Evolutionary conservation across 345 rosid genomes (phyloP).

Genomic region (Citropsis articulata): DNA sequence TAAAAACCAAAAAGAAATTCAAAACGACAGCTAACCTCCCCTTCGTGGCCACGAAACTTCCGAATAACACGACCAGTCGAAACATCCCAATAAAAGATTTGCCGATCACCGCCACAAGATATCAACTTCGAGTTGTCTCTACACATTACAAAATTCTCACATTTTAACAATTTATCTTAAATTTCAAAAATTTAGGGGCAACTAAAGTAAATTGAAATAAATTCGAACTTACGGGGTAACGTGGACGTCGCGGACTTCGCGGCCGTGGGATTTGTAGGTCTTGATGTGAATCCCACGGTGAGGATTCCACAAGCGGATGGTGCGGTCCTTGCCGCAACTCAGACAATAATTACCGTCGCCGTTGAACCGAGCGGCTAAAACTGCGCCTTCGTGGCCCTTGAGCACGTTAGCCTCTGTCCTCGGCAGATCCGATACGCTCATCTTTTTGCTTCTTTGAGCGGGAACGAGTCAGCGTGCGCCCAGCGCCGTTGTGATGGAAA

Average conservation of each 20-base stretch:
- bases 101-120: slow-evolving; percentile 96
- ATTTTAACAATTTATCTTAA: not conserved
- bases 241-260: slow-evolving; percentile 96
- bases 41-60: slow-evolving; percentile 88
- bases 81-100: slow-evolving; percentile 95
- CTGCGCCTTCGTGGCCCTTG: slow-evolving; percentile 81
- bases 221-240: slow-evolving; percentile 58
- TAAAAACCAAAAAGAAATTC: not conserved
- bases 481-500: not conserved
- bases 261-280: slow-evolving; percentile 96
- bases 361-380: slow-evolving; percentile 85
- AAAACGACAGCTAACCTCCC: slow-evolving; percentile 49
- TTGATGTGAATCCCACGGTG: slow-evolving; percentile 93
- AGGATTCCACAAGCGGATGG: slow-evolving; percentile 98
- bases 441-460: slow-evolving; percentile 10
- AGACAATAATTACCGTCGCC: slow-evolving; percentile 92
- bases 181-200: not conserved
- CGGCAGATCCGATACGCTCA: slow-evolving; percentile 60
- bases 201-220: not conserved
- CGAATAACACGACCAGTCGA: slow-evolving; percentile 84
- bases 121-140: slow-evolving; percentile 86
- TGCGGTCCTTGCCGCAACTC: slow-evolving; percentile 92
- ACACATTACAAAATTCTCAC: not conserved
- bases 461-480: not conserved
- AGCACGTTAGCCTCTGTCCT: slow-evolving; percentile 59